Conservation (phyloP, 208 protist species). For the Trypanosoma rangeli region DNA sequence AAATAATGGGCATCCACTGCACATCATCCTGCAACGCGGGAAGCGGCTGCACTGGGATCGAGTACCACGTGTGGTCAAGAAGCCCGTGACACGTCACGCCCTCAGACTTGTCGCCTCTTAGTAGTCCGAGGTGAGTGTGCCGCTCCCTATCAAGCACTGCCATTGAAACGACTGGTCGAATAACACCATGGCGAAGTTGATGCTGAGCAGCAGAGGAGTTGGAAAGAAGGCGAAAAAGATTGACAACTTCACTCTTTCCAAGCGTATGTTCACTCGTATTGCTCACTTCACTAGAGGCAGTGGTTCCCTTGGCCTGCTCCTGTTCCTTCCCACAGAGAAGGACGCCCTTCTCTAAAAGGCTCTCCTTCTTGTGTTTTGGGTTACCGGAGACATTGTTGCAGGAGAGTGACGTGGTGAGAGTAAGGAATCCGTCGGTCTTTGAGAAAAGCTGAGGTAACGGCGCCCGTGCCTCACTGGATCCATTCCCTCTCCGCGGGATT, state of each 20-base stretch:
- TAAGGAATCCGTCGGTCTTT: conserved; percentile 52
- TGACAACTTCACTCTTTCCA: conserved; percentile 28
- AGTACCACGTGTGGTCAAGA: conserved; percentile 72
- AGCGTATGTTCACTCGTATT: conserved; percentile 2
- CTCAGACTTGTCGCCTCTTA: conserved; percentile 16
- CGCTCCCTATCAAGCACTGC: conserved; percentile 45
- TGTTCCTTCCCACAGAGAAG: conserved; percentile 23
- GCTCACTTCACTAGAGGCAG: neutral
- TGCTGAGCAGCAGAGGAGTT: conserved; percentile 70
- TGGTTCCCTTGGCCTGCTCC: neutral
- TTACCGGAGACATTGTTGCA: conserved; percentile 77
- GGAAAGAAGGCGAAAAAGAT: conserved; percentile 57
- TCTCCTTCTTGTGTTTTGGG: conserved; percentile 40
- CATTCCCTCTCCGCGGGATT: neutral
- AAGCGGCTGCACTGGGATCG: conserved; percentile 49
- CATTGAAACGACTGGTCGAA: conserved; percentile 65
- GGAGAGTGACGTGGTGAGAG: conserved; percentile 44
- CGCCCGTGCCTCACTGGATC: conserved; percentile 2
- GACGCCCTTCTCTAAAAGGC: conserved; percentile 44
- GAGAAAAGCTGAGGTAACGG: conserved; percentile 20
- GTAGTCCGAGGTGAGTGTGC: neutral
- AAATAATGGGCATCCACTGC: conserved; percentile 69
- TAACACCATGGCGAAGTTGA: conserved; percentile 57
- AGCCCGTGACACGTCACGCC: conserved; percentile 47
- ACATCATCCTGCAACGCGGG: conserved; percentile 55